These are phyloP conservation scores for Pelargonium cotyledonis DNA, from an alignment of 441 rosid species.

Conservation along the genomic window DNA sequence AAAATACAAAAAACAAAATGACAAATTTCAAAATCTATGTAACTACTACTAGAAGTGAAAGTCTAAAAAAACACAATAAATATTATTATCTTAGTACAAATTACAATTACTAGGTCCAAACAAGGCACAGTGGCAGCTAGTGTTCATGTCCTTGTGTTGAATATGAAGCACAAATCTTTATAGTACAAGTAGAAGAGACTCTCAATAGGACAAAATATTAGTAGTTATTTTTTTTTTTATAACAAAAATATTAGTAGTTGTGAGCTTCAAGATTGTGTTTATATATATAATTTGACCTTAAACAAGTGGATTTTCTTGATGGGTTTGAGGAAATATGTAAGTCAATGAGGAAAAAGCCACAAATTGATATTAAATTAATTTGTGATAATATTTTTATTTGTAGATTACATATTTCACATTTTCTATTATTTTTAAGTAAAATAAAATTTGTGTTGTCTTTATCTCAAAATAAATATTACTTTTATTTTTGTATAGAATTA, in stretches of 20 bases:
- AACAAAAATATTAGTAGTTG: slow-evolving; percentile 10
- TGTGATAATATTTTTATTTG: no score
- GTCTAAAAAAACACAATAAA: not conserved
- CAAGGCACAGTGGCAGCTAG: slow-evolving; percentile 15
- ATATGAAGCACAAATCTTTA: not conserved
- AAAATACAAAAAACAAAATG: slow-evolving; percentile 16
- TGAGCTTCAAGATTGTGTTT: not conserved
- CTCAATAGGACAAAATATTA: slow-evolving; percentile 10
- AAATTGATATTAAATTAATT: not conserved
- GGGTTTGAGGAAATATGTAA: slow-evolving; percentile 5
- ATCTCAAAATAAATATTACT: no score
- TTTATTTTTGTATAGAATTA: no score
- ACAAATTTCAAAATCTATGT: slow-evolving; percentile 22
- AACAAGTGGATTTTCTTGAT: slow-evolving; percentile 1
- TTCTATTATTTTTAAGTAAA: not conserved
- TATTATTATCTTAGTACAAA: no score
- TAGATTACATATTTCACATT: not conserved
- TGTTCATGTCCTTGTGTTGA: slow-evolving; percentile 14
- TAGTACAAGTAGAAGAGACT: slow-evolving; percentile 13
- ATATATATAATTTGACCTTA: not conserved
- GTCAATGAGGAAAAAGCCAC: slow-evolving; percentile 19
- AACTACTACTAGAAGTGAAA: slow-evolving; percentile 21
- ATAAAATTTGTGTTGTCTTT: no score
- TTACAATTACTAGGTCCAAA: no score
- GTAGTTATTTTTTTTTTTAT: no score